phyloP scores from a whole-genome alignment of 2,329 filamentous ascomycete species.

The Phyllachora maydis region DNA sequence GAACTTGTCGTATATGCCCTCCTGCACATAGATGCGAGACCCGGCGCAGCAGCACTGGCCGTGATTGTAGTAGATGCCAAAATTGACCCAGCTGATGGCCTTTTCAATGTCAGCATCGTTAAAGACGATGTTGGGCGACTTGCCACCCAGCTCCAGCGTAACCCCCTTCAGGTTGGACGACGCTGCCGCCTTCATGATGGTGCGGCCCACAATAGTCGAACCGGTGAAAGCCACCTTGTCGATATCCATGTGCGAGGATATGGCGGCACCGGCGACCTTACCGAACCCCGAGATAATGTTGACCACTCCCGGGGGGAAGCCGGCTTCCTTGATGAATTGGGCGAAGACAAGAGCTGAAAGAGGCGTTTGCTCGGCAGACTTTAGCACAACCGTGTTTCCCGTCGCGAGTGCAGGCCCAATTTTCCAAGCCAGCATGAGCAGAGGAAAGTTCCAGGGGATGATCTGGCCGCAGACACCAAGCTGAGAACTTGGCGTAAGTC shows the following conservation, averaged over 20 bases:
- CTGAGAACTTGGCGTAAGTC: slow-evolving; percentile 9
- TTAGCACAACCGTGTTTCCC: slow-evolving; percentile 42
- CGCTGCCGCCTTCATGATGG: slow-evolving; percentile 52
- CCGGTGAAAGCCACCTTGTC: slow-evolving; percentile 58
- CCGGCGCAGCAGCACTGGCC: slow-evolving; percentile 42
- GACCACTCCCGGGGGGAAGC: slow-evolving; percentile 58
- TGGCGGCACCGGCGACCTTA: slow-evolving; percentile 39
- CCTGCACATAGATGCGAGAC: slow-evolving; percentile 38
- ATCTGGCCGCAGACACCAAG: slow-evolving; percentile 70
- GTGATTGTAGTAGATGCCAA: slow-evolving; percentile 45
- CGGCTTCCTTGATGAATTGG: slow-evolving; percentile 48
- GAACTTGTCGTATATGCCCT: slow-evolving; percentile 36
- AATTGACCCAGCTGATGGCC: slow-evolving; percentile 40
- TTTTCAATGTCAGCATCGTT: slow-evolving; percentile 40
- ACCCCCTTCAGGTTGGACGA: slow-evolving; percentile 40
- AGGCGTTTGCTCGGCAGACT: slow-evolving; percentile 44
- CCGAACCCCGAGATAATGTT: slow-evolving; percentile 54
- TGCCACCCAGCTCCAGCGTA: slow-evolving; percentile 40
- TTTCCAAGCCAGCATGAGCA: slow-evolving; percentile 61
- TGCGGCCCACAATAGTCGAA: slow-evolving; percentile 43
- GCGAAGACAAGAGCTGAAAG: slow-evolving; percentile 41
- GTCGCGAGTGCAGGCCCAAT: slow-evolving; percentile 48
- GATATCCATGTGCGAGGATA: slow-evolving; percentile 41
- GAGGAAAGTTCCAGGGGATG: slow-evolving; percentile 67
- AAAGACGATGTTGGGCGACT: slow-evolving; percentile 37